Evolutionary conservation across 306 rosid genomes (phyloP).

Genomic region (Ammopiptanthus mongolicus): DNA sequence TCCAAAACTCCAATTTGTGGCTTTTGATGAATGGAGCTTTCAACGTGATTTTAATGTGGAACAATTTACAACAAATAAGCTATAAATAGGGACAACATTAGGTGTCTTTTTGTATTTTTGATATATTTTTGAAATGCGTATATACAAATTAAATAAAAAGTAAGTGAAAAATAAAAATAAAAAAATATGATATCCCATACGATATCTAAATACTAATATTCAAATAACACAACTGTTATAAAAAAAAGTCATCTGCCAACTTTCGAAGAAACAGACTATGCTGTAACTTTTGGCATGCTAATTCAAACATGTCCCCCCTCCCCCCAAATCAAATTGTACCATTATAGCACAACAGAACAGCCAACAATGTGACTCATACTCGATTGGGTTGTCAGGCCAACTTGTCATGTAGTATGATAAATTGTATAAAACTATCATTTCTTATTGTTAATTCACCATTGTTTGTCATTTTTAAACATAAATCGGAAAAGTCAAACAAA

Average conservation of each 20-base stretch:
- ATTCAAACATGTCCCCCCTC: constrained; percentile 5
- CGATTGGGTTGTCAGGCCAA: constrained; percentile 14
- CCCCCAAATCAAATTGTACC: neutral
- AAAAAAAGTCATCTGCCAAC: constrained; percentile 1
- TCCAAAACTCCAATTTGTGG: no score
- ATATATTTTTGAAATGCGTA: no score
- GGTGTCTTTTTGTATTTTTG: no score
- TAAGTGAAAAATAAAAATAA: no score
- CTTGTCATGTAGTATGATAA: neutral
- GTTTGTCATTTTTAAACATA: neutral
- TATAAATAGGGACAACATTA: no score
- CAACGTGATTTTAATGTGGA: no score
- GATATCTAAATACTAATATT: no score
- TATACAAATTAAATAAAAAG: no score
- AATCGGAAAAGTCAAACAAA: neutral
- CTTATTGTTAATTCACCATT: neutral
- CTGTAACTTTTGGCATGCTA: constrained; percentile 11
- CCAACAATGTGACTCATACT: constrained; percentile 14
- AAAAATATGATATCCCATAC: no score
- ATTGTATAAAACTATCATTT: neutral
- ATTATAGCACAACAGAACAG: neutral
- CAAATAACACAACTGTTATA: no score
- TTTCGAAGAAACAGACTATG: neutral
- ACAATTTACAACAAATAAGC: no score
- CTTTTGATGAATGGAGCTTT: no score